Evolutionary conservation across 345 rosid species (phyloP), one percentile per base, ranked within the genome.

Genomic region (Streptanthus diversifolius): DNA sequence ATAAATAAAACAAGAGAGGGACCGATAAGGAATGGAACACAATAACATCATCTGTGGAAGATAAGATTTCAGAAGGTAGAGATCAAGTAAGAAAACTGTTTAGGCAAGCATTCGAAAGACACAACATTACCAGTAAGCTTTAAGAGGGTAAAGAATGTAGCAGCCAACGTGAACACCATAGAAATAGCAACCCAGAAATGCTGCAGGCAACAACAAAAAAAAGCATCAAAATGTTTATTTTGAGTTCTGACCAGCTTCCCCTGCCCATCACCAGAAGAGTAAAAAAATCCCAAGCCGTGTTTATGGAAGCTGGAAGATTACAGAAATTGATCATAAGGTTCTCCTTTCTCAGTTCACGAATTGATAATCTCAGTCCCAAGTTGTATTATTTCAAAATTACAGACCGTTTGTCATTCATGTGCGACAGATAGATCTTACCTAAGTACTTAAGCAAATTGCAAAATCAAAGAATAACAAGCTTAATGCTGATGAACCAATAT

Each of bases 101-200:
- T 13, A 40, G 29, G 33, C 17, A 55, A 69, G 21, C 14, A 62
- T 69, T 53, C n/a, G 2, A 41, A 47, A 51, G 53, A 6, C 29
- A 43, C 63, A 11, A 12, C 43, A 57, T 81, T 88, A 95, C 98
- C 99, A 49, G 86, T 84, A 24, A 95, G 82, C 86, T 95, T 95
- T 61, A 95, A 88, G 74, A 90, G 77, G 77, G 96, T 88, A 79
- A 95, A 91, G 67, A 92, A 73, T 8, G 99, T 90, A 30, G 96
- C 99, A 68, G 96, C 93, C 76, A 92, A 66, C 62, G 82, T 87
- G 89, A 95, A 95, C 80, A 95, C 88, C 98, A 95, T 95, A 63
- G 99, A 90, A 75, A 88, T 85, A 40, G 97, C 97, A 75, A 93
- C 85, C 99, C 99, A 95, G 64, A 95, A 92, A 80, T 95, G 99